A percentile compares a stretch with the other conserved stretches of the same genome.
Conservation (phyloP, 352 stramenopile genomes). For the Thalassiosira livingstoniorum region DNA sequence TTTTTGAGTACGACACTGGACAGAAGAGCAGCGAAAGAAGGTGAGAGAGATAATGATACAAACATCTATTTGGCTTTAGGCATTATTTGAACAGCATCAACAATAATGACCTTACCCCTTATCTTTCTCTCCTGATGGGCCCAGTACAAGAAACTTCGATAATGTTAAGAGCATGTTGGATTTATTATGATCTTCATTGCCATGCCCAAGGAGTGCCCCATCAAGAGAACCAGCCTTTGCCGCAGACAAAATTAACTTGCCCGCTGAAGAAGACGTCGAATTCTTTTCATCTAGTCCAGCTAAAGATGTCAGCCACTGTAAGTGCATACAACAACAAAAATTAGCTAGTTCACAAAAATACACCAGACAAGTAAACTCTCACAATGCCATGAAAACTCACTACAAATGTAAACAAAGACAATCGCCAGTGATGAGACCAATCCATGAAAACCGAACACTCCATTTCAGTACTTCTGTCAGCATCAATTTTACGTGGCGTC, state of each 20-base stretch:
- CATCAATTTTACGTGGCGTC: conserved; percentile 33
- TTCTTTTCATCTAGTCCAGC: conserved; percentile 51
- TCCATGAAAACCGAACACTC: conserved; percentile 30
- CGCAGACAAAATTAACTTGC: conserved; percentile 51
- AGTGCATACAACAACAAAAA: conserved; percentile 1
- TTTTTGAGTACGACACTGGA: conserved; percentile 38
- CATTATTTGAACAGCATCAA: neutral
- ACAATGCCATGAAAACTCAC: conserved; percentile 62
- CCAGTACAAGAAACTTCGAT: conserved; percentile 59
- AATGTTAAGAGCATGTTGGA: conserved; percentile 45
- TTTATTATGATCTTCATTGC: conserved; percentile 12
- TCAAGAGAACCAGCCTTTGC: conserved; percentile 54
- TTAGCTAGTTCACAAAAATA: conserved; percentile 6
- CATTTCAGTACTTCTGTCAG: conserved; percentile 10
- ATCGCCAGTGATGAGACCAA: conserved; percentile 82
- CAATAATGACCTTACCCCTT: conserved; percentile 40
- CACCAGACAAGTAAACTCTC: conserved; percentile 25
- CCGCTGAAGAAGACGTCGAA: conserved; percentile 47
- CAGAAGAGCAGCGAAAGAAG: conserved; percentile 12
- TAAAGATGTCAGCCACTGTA: conserved; percentile 64
- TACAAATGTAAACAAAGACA: conserved; percentile 78
- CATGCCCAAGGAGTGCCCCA: conserved; percentile 48
- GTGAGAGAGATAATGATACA: neutral
- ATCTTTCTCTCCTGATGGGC: conserved; percentile 58
- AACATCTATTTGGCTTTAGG: neutral